phyloP scores from a whole-genome alignment of 208 protist genomes.

The Leptomonas seymouri region DNA sequence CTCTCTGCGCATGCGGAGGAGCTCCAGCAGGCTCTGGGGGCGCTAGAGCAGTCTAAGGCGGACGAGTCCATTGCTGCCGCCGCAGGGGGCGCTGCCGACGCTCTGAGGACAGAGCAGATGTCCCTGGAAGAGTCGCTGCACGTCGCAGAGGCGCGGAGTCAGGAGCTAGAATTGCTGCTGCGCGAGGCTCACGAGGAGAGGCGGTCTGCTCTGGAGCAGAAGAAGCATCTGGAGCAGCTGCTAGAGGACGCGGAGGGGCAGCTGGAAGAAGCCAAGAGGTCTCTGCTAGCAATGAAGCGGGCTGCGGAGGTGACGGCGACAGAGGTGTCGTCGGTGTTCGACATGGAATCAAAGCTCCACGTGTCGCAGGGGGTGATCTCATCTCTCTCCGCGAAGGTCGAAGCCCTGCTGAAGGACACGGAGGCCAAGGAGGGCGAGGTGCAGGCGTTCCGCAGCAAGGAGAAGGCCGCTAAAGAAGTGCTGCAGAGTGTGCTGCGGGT shows the following conservation, averaged over 20 bases:
- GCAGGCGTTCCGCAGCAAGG: conserved; percentile 3
- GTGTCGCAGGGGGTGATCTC: conserved; percentile 34
- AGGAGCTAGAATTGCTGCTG: conserved; percentile 13
- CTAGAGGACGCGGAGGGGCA: conserved; percentile 44
- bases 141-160: conserved; percentile 19
- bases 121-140: conserved; percentile 16
- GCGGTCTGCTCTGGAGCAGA: conserved; percentile 27
- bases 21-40: conserved; percentile 3
- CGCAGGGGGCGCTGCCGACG: not conserved
- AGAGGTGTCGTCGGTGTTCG: conserved; percentile 51
- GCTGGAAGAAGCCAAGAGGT: conserved; percentile 37
- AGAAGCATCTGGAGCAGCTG: conserved; percentile 17
- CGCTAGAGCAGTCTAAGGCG: not conserved
- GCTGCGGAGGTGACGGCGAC: conserved; percentile 50
- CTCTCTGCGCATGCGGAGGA: conserved; percentile 13
- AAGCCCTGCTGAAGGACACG: conserved; percentile 5
- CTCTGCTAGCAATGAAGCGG: conserved; percentile 47
- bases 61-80: not conserved
- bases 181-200: conserved; percentile 32
- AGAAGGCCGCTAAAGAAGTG: conserved; percentile 15
- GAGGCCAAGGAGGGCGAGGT: conserved; percentile 12
- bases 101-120: conserved; percentile 9
- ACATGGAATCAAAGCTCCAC: conserved; percentile 59
- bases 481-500: conserved; percentile 14
- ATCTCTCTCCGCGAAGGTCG: conserved; percentile 20